Conservation (phyloP, 164 flowering plant species). For the Chloranthus sessilifolius region DNA sequence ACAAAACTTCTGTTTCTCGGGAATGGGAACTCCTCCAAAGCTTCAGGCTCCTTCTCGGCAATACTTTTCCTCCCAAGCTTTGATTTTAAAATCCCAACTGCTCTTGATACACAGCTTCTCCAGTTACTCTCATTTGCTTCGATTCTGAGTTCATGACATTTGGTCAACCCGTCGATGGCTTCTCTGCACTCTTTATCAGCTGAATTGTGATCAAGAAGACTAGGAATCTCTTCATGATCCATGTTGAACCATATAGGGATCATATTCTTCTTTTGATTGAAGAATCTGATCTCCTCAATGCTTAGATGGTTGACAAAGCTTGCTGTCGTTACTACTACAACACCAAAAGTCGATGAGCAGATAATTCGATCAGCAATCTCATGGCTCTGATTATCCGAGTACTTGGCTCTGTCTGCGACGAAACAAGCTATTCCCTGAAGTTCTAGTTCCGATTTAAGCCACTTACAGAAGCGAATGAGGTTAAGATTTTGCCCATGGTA, state of each 20-base stretch:
- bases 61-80: slow-evolving; percentile 76
- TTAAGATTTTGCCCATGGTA: slow-evolving; percentile 66
- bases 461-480: slow-evolving; percentile 65
- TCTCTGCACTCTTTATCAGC: slow-evolving; percentile 68
- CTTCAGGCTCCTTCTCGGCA: slow-evolving; percentile 37
- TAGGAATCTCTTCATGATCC: slow-evolving; percentile 35
- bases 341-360: slow-evolving; percentile 69
- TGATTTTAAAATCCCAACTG: slow-evolving; percentile 46
- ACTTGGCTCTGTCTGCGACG: slow-evolving; percentile 77
- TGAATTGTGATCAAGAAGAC: slow-evolving; percentile 36
- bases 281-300: slow-evolving; percentile 75
- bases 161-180: slow-evolving; percentile 56
- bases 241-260: slow-evolving; percentile 62
- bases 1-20: slow-evolving; percentile 61
- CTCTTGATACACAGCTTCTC: slow-evolving; percentile 58
- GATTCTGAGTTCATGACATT: slow-evolving; percentile 58
- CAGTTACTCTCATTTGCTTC: slow-evolving; percentile 68
- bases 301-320: slow-evolving; percentile 50
- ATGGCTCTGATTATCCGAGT: slow-evolving; percentile 73
- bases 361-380: slow-evolving; percentile 87
- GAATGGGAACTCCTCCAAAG: slow-evolving; percentile 57
- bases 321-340: slow-evolving; percentile 51
- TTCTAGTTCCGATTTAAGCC: slow-evolving; percentile 92
- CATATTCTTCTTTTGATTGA: slow-evolving; percentile 82
- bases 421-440: slow-evolving; percentile 87